Base-by-base conservation (phyloP, 192 early-diverging fungal genomes). In the Martensiomyces pterosporus region DNA sequence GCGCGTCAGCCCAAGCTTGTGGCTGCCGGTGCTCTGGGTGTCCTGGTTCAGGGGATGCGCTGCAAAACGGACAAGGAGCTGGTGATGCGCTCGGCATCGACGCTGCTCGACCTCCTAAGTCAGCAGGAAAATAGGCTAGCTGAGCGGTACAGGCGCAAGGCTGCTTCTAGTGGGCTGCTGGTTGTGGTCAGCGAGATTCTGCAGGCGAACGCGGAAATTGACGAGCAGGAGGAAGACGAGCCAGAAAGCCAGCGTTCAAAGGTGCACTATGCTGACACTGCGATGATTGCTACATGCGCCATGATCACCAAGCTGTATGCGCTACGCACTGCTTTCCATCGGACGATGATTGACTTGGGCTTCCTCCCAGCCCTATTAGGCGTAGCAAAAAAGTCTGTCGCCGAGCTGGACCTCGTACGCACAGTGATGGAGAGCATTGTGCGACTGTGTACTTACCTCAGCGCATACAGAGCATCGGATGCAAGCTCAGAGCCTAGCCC, bases 401-500 rank as follows among this genome's bases (percentile, higher is more conserved):
- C 54, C 3, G 55, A 67, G 24, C 16, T 62, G 29, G 63, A 61
- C 43, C 50, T 55, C 8, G 34, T 62, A 55, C 64, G 64, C 22
- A 45, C 50, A 15, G 41, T 22, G 0, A 61, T 74, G 59, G 70
- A 74, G 51, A 52, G 45, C 43, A 43, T 67, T 9, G 70, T 74
- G 38, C 54, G 70, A 39, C 64, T 74, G 21, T 67, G 64, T 44
- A 74, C 64, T 22, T 56, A 51, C 17, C 26, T 67, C 48, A 42
- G 48, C 52, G 32, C 46, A 6, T 15, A 35, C 16, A 19, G 24
- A 10, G 17, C 42, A 34, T 9, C 14, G 2, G 32, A 24, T 22
- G 32, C 48, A n/a, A 32, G 25, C 36, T 32, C 17, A 2, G 43
- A 38, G 27, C 35, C 24, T 3, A 25, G 16, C 4, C 35, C 42